These are phyloP conservation scores for Didymella sp. DNA, from an alignment of 2,329 filamentous ascomycete genomes.

Conservation along the genomic window DNA sequence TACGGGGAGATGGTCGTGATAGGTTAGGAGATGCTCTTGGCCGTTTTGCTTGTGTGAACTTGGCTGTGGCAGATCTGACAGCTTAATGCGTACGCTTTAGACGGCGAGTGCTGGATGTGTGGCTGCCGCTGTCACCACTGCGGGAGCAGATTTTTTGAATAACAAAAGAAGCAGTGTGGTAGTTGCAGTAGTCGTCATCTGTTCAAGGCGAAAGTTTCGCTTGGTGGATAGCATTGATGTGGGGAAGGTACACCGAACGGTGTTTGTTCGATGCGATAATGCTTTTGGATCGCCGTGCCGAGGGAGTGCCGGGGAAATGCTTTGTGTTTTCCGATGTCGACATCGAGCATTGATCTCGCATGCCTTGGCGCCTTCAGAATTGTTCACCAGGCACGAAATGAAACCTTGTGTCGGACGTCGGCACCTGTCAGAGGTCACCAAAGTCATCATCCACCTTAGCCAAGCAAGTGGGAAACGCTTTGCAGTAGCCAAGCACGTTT, in stretches of 20 bases:
- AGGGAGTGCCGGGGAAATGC: not conserved
- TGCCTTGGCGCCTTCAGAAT: conserved; percentile 31
- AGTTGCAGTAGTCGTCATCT: not conserved
- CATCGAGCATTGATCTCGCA: conserved; percentile 23
- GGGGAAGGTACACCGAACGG: not conserved
- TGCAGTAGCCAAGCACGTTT: conserved; percentile 35
- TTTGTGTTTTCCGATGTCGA: conserved; percentile 25
- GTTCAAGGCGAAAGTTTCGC: not conserved
- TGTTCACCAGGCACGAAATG: conserved; percentile 21
- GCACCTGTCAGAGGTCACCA: conserved; percentile 19
- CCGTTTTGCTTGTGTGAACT: conserved; percentile 37
- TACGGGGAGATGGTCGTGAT: not conserved
- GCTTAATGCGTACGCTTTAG: conserved; percentile 13
- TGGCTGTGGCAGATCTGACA: conserved; percentile 32
- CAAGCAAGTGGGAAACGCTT: conserved; percentile 32
- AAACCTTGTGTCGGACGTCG: conserved; percentile 26
- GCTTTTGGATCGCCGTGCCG: not conserved
- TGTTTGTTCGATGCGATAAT: not conserved
- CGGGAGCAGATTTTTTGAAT: not conserved
- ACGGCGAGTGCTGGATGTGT: conserved; percentile 24
- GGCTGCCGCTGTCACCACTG: not conserved
- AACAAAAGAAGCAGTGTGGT: not conserved
- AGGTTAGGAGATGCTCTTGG: conserved; percentile 15
- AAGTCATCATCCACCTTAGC: conserved; percentile 14
- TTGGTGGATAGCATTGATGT: not conserved